phyloP scores from a whole-genome alignment of 2,329 filamentous ascomycete species.

The Didymella lethalis region DNA sequence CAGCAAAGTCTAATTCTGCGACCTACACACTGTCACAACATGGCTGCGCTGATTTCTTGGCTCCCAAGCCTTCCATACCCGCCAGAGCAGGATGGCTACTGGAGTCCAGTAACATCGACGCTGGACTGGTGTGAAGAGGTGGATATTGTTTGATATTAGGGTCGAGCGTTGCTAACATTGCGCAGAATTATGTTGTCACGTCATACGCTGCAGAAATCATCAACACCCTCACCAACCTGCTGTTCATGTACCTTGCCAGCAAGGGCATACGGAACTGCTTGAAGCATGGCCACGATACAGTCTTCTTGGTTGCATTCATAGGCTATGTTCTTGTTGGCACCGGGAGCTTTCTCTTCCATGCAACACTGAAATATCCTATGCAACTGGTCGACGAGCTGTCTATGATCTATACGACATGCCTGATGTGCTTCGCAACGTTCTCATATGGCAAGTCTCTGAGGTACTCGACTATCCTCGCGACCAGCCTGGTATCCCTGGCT shows the following conservation, averaged over 20 bases:
- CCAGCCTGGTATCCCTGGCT: slow-evolving; percentile 61
- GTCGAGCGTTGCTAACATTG: slow-evolving; percentile 14
- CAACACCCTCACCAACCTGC: slow-evolving; percentile 80
- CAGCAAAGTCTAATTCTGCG: slow-evolving; percentile 1
- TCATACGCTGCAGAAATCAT: slow-evolving; percentile 79
- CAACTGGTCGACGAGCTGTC: slow-evolving; percentile 74
- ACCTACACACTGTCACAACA: slow-evolving; percentile 19
- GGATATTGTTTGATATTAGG: slow-evolving; percentile 22
- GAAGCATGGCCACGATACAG: slow-evolving; percentile 73
- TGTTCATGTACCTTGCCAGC: slow-evolving; percentile 80
- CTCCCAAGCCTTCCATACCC: slow-evolving; percentile 59
- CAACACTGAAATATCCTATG: slow-evolving; percentile 73
- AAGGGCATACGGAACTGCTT: slow-evolving; percentile 79
- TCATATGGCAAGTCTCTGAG: slow-evolving; percentile 67
- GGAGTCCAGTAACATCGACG: slow-evolving; percentile 75
- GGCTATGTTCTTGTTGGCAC: slow-evolving; percentile 69
- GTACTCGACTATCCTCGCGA: slow-evolving; percentile 63
- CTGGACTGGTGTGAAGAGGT: slow-evolving; percentile 85
- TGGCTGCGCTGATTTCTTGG: slow-evolving; percentile 47
- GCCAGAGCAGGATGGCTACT: slow-evolving; percentile 66
- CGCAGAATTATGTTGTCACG: slow-evolving; percentile 76
- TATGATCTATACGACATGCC: slow-evolving; percentile 75
- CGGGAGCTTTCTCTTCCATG: slow-evolving; percentile 70
- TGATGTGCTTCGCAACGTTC: slow-evolving; percentile 77
- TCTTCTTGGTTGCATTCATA: slow-evolving; percentile 74